Conservation (phyloP, 352 stramenopile species). For the Globisporangium spinosum region DNA sequence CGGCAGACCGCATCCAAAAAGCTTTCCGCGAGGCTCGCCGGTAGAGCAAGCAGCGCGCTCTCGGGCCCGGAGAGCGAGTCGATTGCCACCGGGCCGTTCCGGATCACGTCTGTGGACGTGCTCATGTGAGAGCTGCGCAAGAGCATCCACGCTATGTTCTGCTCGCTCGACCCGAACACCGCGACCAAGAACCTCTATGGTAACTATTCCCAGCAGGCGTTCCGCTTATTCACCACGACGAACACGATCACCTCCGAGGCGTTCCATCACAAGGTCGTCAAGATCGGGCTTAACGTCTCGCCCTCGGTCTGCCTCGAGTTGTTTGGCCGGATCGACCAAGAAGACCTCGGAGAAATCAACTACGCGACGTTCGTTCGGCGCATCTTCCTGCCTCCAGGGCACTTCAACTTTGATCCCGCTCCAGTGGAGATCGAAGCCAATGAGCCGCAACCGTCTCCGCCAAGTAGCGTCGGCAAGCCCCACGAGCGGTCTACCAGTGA, state of each 20-base stretch:
- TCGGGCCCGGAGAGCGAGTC: slow-evolving; percentile 7
- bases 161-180: slow-evolving; percentile 32
- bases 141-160: slow-evolving; percentile 44
- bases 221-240: slow-evolving; percentile 74
- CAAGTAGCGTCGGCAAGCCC: background rate
- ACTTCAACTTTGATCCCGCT: slow-evolving; percentile 23
- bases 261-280: slow-evolving; percentile 61
- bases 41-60: slow-evolving; percentile 6
- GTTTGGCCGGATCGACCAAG: slow-evolving; percentile 57
- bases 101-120: slow-evolving; percentile 37
- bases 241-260: slow-evolving; percentile 66
- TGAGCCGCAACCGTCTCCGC: background rate
- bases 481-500: background rate
- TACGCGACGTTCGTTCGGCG: slow-evolving; percentile 58
- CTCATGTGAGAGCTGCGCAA: slow-evolving; percentile 55
- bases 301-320: slow-evolving; percentile 46
- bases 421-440: background rate
- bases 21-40: slow-evolving; percentile 1
- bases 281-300: slow-evolving; percentile 49
- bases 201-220: slow-evolving; percentile 62
- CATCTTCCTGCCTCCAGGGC: slow-evolving; percentile 44
- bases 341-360: slow-evolving; percentile 62
- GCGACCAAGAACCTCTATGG: slow-evolving; percentile 41
- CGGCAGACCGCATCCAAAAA: slow-evolving; percentile 18
- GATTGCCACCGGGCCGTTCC: background rate